Evolutionary conservation across 768 basidiomycete species (phyloP).

Genomic region (Psilocybe subaeruginosa): DNA sequence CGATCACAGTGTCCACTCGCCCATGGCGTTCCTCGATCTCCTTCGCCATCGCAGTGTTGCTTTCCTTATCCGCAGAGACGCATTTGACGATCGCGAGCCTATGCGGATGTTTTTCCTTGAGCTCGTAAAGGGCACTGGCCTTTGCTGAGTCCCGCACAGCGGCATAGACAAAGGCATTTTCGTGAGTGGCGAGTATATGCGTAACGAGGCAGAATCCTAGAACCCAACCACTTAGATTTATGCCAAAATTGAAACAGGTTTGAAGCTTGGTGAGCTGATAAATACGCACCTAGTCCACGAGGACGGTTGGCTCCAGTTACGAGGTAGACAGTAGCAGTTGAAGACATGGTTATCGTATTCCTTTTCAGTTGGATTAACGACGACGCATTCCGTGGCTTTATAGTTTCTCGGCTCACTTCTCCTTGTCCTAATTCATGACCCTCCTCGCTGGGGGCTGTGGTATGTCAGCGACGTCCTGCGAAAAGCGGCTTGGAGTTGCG

Average conservation of each 20-base stretch:
- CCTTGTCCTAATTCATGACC: no score
- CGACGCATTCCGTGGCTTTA: no score
- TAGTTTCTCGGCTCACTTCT: no score
- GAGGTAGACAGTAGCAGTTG: not conserved
- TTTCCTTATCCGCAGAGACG: not conserved
- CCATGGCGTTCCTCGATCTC: not conserved
- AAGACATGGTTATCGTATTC: not conserved
- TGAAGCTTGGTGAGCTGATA: not conserved
- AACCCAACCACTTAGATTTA: not conserved
- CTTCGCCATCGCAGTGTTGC: not conserved
- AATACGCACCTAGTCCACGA: not conserved
- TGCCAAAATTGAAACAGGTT: no score
- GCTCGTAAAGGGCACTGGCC: not conserved
- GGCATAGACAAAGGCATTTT: slow-evolving; percentile 2
- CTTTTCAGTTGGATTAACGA: no score
- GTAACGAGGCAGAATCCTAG: not conserved
- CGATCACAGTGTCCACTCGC: not conserved
- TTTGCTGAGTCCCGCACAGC: not conserved
- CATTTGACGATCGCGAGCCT: not conserved
- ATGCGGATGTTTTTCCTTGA: not conserved
- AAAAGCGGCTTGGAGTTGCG: no score
- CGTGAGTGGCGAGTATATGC: not conserved
- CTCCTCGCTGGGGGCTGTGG: no score
- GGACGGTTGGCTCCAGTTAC: slow-evolving; percentile 1
- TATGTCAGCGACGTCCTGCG: no score